A percentile compares a stretch with the other conserved stretches of the same genome.
These are phyloP conservation scores for Larix kaempferi DNA, from an alignment of 75 land plant species.

Conservation along the genomic window DNA sequence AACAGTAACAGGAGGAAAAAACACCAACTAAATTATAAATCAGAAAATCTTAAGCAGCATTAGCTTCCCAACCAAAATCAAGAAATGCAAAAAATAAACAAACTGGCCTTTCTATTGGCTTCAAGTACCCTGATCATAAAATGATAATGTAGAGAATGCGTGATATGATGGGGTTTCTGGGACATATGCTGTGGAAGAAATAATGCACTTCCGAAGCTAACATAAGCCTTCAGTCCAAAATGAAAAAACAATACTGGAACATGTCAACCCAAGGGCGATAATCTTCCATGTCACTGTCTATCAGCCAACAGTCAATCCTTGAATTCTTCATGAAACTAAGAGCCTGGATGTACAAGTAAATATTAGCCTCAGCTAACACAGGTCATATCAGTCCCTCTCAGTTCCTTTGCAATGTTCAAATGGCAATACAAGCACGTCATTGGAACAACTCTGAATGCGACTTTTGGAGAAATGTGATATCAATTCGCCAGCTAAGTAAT, in stretches of 20 bases:
- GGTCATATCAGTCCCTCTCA: constrained; percentile 5
- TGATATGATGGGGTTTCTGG: not conserved
- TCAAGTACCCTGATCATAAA: not conserved
- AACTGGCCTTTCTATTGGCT: not conserved
- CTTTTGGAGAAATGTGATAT: constrained; percentile 4
- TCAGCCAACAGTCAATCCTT: not conserved
- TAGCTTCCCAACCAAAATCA: not conserved
- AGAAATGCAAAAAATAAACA: not conserved
- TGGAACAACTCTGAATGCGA: constrained; percentile 5
- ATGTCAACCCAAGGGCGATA: not conserved
- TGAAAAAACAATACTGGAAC: not conserved
- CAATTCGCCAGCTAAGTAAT: constrained; percentile 48
- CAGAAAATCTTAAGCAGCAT: not conserved
- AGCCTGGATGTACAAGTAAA: not conserved
- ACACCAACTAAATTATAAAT: not conserved
- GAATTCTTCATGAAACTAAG: not conserved
- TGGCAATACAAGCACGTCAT: constrained; percentile 7
- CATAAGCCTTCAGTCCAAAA: not conserved
- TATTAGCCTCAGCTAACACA: constrained; percentile 6
- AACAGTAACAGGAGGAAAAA: not conserved
- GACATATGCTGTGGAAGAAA: not conserved
- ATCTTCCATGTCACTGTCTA: not conserved
- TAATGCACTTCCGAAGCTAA: not conserved
- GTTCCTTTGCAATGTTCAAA: constrained; percentile 4
- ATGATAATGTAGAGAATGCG: not conserved